Evolutionary conservation across 2,329 filamentous ascomycete species (phyloP).

Genomic region (Pezicula carpinea): DNA sequence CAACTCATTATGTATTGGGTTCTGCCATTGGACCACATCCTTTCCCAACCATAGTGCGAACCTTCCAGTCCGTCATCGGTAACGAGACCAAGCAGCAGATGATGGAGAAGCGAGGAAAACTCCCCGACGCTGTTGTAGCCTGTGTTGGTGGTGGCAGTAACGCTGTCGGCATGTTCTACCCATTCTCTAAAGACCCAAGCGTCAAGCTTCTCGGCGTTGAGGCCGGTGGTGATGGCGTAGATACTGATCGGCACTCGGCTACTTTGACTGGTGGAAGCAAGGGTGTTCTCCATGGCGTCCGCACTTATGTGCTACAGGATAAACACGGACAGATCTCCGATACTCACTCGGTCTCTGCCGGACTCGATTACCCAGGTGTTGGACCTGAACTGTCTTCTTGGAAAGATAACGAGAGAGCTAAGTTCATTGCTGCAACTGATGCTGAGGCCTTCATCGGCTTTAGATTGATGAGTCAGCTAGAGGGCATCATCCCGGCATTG

Average conservation of each 20-base stretch:
- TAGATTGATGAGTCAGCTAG: slow-evolving; percentile 75
- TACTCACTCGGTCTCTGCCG: slow-evolving; percentile 94
- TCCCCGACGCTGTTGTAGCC: slow-evolving; percentile 93
- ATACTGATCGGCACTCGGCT: slow-evolving; percentile 80
- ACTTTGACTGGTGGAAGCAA: slow-evolving; percentile 83
- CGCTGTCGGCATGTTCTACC: slow-evolving; percentile 96
- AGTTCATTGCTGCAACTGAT: slow-evolving; percentile 88
- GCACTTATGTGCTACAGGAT: slow-evolving; percentile 93
- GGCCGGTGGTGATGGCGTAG: slow-evolving; percentile 87
- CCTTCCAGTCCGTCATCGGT: slow-evolving; percentile 96
- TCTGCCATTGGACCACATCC: slow-evolving; percentile 97
- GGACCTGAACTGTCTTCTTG: slow-evolving; percentile 87
- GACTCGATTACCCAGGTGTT: slow-evolving; percentile 94
- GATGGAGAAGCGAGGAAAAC: slow-evolving; percentile 74
- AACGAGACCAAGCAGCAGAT: slow-evolving; percentile 93
- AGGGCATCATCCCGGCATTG: slow-evolving; percentile 94
- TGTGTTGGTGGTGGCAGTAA: slow-evolving; percentile 96
- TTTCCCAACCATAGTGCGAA: slow-evolving; percentile 95
- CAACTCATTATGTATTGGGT: slow-evolving; percentile 97
- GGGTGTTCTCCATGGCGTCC: slow-evolving; percentile 91
- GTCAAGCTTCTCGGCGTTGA: slow-evolving; percentile 93
- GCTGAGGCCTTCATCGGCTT: slow-evolving; percentile 87
- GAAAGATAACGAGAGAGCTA: slow-evolving; percentile 86
- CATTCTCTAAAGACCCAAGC: slow-evolving; percentile 77
- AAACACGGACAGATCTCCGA: slow-evolving; percentile 88